Evolutionary conservation across 352 stramenopile genomes (phyloP).

Genomic region (Phytophthora pseudosyringae): DNA sequence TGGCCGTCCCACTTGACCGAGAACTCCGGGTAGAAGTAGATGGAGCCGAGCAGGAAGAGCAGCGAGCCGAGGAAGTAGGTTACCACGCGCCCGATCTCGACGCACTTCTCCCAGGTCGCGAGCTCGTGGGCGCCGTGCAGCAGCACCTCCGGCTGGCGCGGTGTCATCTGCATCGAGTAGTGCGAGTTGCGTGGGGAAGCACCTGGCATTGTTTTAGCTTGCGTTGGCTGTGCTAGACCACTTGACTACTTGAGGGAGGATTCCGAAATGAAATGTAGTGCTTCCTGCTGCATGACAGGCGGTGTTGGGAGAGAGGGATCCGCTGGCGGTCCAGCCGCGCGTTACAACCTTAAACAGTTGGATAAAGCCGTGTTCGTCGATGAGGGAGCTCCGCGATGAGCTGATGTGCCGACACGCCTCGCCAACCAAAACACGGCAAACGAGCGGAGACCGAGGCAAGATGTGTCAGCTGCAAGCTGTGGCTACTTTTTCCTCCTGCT

Average conservation of each 20-base stretch:
- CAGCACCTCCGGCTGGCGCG: conserved; percentile 28
- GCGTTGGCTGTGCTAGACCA: conserved; percentile 4
- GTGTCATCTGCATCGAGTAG: conserved; percentile 34
- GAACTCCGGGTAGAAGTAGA: conserved; percentile 85
- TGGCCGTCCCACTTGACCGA: conserved; percentile 66
- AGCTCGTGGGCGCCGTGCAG: conserved; percentile 27
- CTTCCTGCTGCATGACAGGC: conserved; percentile 6
- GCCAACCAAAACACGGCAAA: conserved; percentile 44
- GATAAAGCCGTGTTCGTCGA: conserved; percentile 33
- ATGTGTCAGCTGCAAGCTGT: conserved; percentile 11
- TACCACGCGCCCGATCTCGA: conserved; percentile 58
- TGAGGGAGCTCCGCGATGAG: conserved; percentile 16
- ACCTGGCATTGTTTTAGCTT: conserved; percentile 30
- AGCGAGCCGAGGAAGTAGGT: conserved; percentile 69
- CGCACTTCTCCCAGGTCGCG: conserved; percentile 51
- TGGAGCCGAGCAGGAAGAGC: conserved; percentile 80
- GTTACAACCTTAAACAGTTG: conserved; percentile 20
- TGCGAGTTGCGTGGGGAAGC: conserved; percentile 39
- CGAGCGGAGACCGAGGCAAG: background rate
- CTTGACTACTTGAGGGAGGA: conserved; percentile 26
- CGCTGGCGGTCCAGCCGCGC: conserved; percentile 24
- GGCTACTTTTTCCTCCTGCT: conserved; percentile 16
- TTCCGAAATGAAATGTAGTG: conserved; percentile 37
- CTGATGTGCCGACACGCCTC: conserved; percentile 32
- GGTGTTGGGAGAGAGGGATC: conserved; percentile 11